Conservation (phyloP, 2,329 filamentous ascomycete genomes). For the Colletotrichum noveboracense region DNA sequence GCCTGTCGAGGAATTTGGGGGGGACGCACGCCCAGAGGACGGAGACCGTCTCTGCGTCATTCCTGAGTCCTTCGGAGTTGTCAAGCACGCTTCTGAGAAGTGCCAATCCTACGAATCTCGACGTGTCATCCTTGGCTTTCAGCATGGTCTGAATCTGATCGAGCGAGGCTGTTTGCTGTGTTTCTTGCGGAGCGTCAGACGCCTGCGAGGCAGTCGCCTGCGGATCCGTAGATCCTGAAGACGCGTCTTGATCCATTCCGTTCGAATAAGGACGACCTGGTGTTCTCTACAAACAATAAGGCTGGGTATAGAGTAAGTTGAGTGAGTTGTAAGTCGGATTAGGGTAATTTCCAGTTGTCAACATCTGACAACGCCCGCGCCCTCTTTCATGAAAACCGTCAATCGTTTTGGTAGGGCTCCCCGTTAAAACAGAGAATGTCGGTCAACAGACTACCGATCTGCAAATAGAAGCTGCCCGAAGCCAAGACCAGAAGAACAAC, state of each 20-base stretch:
- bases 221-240: neutral
- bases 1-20: constrained; percentile 66
- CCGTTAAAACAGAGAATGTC: neutral
- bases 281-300: neutral
- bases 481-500: constrained; percentile 3
- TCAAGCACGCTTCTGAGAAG: constrained; percentile 71
- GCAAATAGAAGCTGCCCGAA: neutral
- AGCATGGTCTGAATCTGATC: constrained; percentile 62
- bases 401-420: neutral
- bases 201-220: neutral
- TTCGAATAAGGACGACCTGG: neutral
- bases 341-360: neutral
- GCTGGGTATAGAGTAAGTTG: neutral
- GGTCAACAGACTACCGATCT: neutral
- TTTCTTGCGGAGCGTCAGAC: neutral
- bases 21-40: constrained; percentile 65
- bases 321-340: neutral
- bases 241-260: neutral
- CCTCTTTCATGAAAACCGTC: neutral
- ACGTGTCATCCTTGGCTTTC: constrained; percentile 67
- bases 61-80: constrained; percentile 56
- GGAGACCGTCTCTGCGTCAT: constrained; percentile 50
- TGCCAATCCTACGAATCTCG: constrained; percentile 70
- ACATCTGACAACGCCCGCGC: neutral
- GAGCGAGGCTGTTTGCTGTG: constrained; percentile 32